Evolutionary conservation across 1,284 basidiomycete species (phyloP).

Genomic region (Coniferiporia sulphurascens): DNA sequence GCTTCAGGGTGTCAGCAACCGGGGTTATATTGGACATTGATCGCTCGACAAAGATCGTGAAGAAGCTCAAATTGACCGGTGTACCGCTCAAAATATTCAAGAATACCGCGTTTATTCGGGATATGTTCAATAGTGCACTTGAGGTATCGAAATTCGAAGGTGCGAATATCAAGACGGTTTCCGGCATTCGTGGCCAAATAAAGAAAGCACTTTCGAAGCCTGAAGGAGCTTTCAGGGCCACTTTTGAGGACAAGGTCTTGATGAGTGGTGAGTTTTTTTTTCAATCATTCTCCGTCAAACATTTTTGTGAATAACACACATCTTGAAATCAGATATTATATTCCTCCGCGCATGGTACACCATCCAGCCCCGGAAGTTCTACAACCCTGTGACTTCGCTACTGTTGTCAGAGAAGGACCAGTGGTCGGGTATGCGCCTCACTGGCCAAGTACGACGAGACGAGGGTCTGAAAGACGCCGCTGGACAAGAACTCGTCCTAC

Average conservation of each 20-base stretch:
- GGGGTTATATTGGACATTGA: slow-evolving; percentile 95
- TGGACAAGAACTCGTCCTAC: slow-evolving; percentile 85
- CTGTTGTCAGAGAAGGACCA: slow-evolving; percentile 72
- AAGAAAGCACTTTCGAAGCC: slow-evolving; percentile 95
- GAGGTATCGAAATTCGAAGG: slow-evolving; percentile 99
- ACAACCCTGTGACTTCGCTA: slow-evolving; percentile 94
- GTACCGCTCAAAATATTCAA: slow-evolving; percentile 97
- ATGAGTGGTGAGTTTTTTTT: slow-evolving; percentile 75
- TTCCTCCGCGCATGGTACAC: slow-evolving; percentile 98
- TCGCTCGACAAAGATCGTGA: slow-evolving; percentile 90
- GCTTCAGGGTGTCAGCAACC: slow-evolving; percentile 90
- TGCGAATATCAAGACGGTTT: slow-evolving; percentile 92
- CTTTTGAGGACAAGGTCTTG: slow-evolving; percentile 97
- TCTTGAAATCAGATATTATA: slow-evolving; percentile 66
- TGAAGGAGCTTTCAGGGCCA: slow-evolving; percentile 92
- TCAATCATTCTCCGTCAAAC: neutral
- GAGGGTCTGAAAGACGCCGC: slow-evolving; percentile 82
- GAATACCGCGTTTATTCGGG: slow-evolving; percentile 97
- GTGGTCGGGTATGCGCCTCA: slow-evolving; percentile 95
- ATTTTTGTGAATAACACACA: slow-evolving; percentile 7
- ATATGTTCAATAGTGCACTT: slow-evolving; percentile 92
- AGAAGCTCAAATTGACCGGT: slow-evolving; percentile 97
- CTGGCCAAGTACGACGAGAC: slow-evolving; percentile 86
- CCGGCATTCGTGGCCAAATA: slow-evolving; percentile 93
- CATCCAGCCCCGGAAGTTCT: slow-evolving; percentile 91